Base-by-base conservation (phyloP, 352 stramenopile species). In the Globisporangium nunn region DNA sequence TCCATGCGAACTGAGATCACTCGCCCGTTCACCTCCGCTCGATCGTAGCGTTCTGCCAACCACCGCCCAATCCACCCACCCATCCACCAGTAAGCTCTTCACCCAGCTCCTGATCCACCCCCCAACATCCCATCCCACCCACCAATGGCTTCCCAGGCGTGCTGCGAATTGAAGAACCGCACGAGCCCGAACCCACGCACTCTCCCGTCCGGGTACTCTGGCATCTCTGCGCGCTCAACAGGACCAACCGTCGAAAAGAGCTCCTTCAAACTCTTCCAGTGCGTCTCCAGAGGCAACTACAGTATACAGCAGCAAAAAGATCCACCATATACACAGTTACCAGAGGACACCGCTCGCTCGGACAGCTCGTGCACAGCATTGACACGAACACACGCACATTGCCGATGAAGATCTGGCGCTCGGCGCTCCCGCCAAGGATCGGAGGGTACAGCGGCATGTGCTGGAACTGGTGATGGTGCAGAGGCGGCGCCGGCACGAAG, bases 181-280 rank as follows among this genome's bases (percentile, higher is more conserved):
- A 93, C 76, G 50, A 89, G 75, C 11, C 78, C 83, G 50, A 88
- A 91, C 5, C 83, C 81, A 45, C 77, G 75, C 50, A 78, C 85
- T 47, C 74, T 68, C 8, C 81, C 83, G 51, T 91, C 79, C 2
- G 75, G 64, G 40, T 74, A 70, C 49, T 83, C 63, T 0, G 70
- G 66, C 31, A 91, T 75, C 49, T 91, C 79, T 2, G 76, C 63
- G 40, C 78, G 81, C 29, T 93, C 81, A 35, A 91, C 79, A 6
- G 83, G 77, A 7, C 79, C 81, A 33, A 87, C 70, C 4, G 64
- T 82, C 12, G 66, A 64, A 50, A 89, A 90, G 4, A 87, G 28
- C 40, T 88, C 77, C 50, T 88, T 88, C 11, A 93, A 50, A 29
- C 79, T 68, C 63, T 88, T 72, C 78, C 75, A 88, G 35, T 73